Conservation (phyloP, 495 filamentous ascomycete species). For the Lineolata rhizophorae region DNA sequence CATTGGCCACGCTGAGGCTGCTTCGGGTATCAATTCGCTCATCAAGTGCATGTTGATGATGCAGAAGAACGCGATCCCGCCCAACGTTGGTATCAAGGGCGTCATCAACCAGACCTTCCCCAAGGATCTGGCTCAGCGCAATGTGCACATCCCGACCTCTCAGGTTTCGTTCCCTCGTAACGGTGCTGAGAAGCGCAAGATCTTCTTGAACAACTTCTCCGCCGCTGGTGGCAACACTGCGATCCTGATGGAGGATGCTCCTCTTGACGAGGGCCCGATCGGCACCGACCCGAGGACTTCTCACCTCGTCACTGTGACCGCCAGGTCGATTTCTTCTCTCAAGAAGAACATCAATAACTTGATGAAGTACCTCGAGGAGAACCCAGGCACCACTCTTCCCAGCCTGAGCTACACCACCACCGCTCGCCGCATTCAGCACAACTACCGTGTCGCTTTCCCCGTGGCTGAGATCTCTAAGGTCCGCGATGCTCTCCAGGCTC, state of each 20-base stretch:
- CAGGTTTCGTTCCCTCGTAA: slow-evolving; percentile 40
- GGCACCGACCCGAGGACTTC: slow-evolving; percentile 30
- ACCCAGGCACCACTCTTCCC: slow-evolving; percentile 22
- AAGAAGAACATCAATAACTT: slow-evolving; percentile 31
- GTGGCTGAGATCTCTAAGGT: slow-evolving; percentile 19
- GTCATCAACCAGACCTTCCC: slow-evolving; percentile 68
- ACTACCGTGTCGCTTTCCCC: slow-evolving; percentile 21
- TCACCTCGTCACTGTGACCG: slow-evolving; percentile 30
- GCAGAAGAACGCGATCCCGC: slow-evolving; percentile 60
- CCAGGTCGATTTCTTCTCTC: slow-evolving; percentile 28
- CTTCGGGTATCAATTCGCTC: slow-evolving; percentile 62
- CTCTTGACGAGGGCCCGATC: slow-evolving; percentile 17
- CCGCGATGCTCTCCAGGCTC: slow-evolving; percentile 17
- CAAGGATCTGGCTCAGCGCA: slow-evolving; percentile 46
- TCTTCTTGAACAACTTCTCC: slow-evolving; percentile 28
- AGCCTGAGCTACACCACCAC: slow-evolving; percentile 22
- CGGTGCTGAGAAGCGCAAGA: slow-evolving; percentile 37
- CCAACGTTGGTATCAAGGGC: slow-evolving; percentile 73
- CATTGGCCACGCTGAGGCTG: slow-evolving; percentile 75
- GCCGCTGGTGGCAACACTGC: slow-evolving; percentile 24
- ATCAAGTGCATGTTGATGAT: slow-evolving; percentile 81
- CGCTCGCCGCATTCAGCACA: slow-evolving; percentile 24
- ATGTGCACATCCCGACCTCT: slow-evolving; percentile 44
- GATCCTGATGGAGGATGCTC: slow-evolving; percentile 31
- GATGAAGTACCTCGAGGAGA: slow-evolving; percentile 26